A percentile compares a stretch with the other conserved stretches of the same genome.
These are phyloP conservation scores for Penicillium digitatum DNA, from an alignment of 2,329 filamentous ascomycete genomes.

Conservation along the genomic window DNA sequence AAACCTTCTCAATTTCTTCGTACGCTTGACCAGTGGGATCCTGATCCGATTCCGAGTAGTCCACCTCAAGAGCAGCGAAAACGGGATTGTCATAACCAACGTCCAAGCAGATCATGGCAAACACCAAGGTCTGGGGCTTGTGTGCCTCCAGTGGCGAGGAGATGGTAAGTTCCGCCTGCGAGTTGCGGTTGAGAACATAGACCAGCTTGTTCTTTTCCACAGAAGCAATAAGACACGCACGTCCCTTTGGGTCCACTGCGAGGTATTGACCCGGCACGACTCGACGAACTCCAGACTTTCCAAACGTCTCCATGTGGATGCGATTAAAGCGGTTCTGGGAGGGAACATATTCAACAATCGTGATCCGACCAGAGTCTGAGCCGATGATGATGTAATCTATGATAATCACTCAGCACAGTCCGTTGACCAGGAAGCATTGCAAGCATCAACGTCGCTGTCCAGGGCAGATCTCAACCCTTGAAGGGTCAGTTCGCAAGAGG, in stretches of 20 bases:
- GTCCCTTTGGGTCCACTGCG: constrained; percentile 89
- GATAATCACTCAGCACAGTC: constrained; percentile 42
- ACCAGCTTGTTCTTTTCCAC: constrained; percentile 99
- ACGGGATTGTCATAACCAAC: constrained; percentile 96
- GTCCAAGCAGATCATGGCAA: constrained; percentile 81
- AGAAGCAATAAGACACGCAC: constrained; percentile 89
- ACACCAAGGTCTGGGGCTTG: constrained; percentile 84
- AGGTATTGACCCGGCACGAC: constrained; percentile 96
- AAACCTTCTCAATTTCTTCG: constrained; percentile 76
- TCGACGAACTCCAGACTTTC: constrained; percentile 89
- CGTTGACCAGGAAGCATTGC: constrained; percentile 23
- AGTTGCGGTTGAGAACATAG: constrained; percentile 93
- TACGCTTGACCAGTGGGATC: constrained; percentile 81
- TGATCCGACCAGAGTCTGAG: constrained; percentile 91
- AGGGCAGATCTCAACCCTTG: constrained; percentile 32
- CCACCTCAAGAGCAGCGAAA: constrained; percentile 89
- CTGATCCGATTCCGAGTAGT: constrained; percentile 87
- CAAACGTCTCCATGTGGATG: constrained; percentile 94
- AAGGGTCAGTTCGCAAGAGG: constrained; percentile 30
- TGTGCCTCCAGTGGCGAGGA: constrained; percentile 96
- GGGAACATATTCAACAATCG: constrained; percentile 86
- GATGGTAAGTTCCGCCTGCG: constrained; percentile 91
- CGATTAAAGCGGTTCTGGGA: constrained; percentile 82
- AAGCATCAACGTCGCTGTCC: constrained; percentile 33
- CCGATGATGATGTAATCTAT: constrained; percentile 93